Evolutionary conservation across 129 eudicot genomes (phyloP), one percentile per base, ranked within the genome.

Genomic region (Daucus carota): DNA sequence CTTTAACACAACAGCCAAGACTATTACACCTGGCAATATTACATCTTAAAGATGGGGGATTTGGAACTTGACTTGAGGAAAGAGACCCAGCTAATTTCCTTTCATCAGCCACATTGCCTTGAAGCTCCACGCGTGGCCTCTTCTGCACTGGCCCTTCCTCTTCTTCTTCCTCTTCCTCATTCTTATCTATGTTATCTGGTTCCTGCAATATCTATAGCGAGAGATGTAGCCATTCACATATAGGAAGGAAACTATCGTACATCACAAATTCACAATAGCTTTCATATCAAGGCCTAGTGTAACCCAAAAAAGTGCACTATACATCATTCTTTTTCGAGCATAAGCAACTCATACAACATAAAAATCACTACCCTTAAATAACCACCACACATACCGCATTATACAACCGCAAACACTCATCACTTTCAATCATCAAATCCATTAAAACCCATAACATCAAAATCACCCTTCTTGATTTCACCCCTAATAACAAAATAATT

Each of bases 121-220:
- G 81, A 47, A 81, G 84, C 73, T 84, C 96, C 71, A 85, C 44
- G 72, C 87, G 81, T 48, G 77, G 72, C 84, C 87, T 83, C 87
- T 93, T 93, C 63, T 32, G n/a, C 33, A 65, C 82, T 11, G 83
- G 78, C 65, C 78, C 86, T 41, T 83, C 89, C 65, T n/a, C n/a
- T n/a, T n/a, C n/a, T n/a, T 80, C 86, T 20, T 62, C 79, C n/a
- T 69, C 86, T 22, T 63, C 79, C 24, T 69, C 67, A 48, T 85
- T 85, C 41, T 83, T 79, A 28, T 68, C 77, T 22, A 69, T 78
- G 62, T 76, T 81, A 65, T 29, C 59, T 43, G 80, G 84, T 63
- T 81, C 88, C 87, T 83, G 71, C 84, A 63, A 74, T 4, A 69
- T 45, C 70, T 72, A 65, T 41, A 17, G 34, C 0, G 36, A 22